phyloP scores from a whole-genome alignment of 2,329 filamentous ascomycete genomes.

The Claviceps monticola region DNA sequence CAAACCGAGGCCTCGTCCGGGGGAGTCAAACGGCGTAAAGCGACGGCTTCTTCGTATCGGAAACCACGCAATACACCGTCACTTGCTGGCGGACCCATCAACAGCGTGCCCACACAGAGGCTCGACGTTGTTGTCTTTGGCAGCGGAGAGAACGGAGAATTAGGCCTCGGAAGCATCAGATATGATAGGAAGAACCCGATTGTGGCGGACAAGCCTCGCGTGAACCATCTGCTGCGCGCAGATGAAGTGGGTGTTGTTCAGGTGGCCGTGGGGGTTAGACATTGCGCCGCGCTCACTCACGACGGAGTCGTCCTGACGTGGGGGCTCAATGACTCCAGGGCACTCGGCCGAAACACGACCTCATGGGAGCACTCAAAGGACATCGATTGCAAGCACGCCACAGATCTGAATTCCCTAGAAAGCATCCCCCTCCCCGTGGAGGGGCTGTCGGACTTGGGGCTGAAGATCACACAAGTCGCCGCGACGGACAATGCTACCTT shows the following conservation, averaged over 20 bases:
- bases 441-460: constrained; percentile 31
- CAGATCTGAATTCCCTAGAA: constrained; percentile 42
- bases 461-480: constrained; percentile 43
- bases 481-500: constrained; percentile 56
- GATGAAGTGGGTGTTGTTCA: constrained; percentile 38
- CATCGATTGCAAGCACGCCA: constrained; percentile 22
- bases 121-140: constrained; percentile 8
- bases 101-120: constrained; percentile 1
- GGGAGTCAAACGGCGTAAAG: background rate
- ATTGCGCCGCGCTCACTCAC: constrained; percentile 45
- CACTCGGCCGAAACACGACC: constrained; percentile 42
- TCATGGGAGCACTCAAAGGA: constrained; percentile 27
- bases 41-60: background rate
- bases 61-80: background rate
- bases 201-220: constrained; percentile 3
- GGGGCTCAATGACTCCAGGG: constrained; percentile 54
- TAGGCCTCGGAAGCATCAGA: constrained; percentile 7
- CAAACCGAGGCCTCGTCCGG: background rate
- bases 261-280: constrained; percentile 50
- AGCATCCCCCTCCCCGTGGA: constrained; percentile 36
- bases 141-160: constrained; percentile 7
- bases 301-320: constrained; percentile 50
- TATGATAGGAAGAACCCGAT: constrained; percentile 1
- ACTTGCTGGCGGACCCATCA: background rate
- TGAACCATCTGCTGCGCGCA: constrained; percentile 41